Conservation (phyloP, 2,329 filamentous ascomycete genomes). For the Cylindrodendrum hubeiense region DNA sequence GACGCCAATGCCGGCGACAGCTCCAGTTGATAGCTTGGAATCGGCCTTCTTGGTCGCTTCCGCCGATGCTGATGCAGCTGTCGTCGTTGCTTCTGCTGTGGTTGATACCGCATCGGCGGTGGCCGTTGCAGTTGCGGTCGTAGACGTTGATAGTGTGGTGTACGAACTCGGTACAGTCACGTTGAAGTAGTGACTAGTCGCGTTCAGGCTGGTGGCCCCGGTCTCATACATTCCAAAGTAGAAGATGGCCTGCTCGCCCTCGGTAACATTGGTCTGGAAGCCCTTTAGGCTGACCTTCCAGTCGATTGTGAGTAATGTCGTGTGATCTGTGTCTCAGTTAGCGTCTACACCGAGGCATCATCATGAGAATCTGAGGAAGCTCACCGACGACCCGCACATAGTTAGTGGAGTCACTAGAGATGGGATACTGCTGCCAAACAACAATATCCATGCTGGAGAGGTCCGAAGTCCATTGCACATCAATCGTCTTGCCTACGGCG, state of each 20-base stretch:
- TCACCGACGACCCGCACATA: neutral
- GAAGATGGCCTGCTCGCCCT: constrained; percentile 33
- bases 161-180: constrained; percentile 26
- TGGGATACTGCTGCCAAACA: constrained; percentile 41
- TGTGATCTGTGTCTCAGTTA: constrained; percentile 28
- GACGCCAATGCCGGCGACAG: constrained; percentile 42
- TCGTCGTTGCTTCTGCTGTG: neutral
- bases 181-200: constrained; percentile 37
- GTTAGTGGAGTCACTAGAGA: constrained; percentile 9
- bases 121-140: constrained; percentile 3
- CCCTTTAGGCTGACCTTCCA: constrained; percentile 35
- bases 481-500: constrained; percentile 35
- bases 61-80: neutral
- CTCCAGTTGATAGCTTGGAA: constrained; percentile 34
- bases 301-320: constrained; percentile 33
- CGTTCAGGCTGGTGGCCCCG: constrained; percentile 26
- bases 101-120: constrained; percentile 9
- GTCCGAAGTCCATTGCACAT: constrained; percentile 40
- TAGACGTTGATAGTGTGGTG: constrained; percentile 1
- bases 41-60: neutral
- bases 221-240: constrained; percentile 32
- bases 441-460: constrained; percentile 33
- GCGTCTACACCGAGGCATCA: neutral
- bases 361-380: neutral
- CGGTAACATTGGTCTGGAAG: constrained; percentile 19